Conservation (phyloP, 306 rosid species). For the Prunus armeniaca region DNA sequence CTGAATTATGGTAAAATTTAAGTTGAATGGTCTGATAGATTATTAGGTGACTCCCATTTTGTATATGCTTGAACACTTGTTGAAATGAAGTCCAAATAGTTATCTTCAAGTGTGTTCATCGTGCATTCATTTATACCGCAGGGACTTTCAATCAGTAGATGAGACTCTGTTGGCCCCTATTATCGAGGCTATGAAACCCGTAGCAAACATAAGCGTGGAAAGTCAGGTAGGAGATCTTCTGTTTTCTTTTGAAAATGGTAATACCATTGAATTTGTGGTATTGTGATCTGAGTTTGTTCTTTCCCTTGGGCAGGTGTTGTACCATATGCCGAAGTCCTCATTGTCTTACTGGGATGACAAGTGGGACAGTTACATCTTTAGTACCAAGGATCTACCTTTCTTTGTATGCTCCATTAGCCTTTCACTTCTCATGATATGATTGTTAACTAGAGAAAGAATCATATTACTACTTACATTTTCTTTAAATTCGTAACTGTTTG, state of each 20-base stretch:
- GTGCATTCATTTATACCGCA: slow-evolving; percentile 32
- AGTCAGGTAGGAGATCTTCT: slow-evolving; percentile 59
- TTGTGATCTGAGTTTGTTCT: slow-evolving; percentile 14
- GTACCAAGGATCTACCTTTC: slow-evolving; percentile 83
- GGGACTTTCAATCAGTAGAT: slow-evolving; percentile 71
- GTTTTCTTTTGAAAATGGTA: slow-evolving; percentile 7
- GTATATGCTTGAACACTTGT: not conserved
- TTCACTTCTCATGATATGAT: slow-evolving; percentile 30
- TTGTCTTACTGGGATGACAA: slow-evolving; percentile 77
- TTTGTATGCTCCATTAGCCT: slow-evolving; percentile 55
- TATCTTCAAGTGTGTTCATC: not conserved
- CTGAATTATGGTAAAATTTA: not conserved
- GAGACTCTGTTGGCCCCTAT: slow-evolving; percentile 63
- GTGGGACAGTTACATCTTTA: slow-evolving; percentile 60
- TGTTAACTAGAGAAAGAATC: slow-evolving; percentile 7
- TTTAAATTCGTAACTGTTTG: not conserved
- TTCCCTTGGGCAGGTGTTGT: slow-evolving; percentile 62
- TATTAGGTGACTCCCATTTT: not conserved
- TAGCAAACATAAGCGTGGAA: slow-evolving; percentile 79
- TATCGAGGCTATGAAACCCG: slow-evolving; percentile 65
- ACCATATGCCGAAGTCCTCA: slow-evolving; percentile 81
- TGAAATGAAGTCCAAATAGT: slow-evolving; percentile 5
- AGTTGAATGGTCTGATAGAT: no score
- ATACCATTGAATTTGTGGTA: not conserved
- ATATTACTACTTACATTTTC: slow-evolving; percentile 2